Evolutionary conservation across 2,329 filamentous ascomycete genomes (phyloP).

Genomic region (Monilinia fructigena): DNA sequence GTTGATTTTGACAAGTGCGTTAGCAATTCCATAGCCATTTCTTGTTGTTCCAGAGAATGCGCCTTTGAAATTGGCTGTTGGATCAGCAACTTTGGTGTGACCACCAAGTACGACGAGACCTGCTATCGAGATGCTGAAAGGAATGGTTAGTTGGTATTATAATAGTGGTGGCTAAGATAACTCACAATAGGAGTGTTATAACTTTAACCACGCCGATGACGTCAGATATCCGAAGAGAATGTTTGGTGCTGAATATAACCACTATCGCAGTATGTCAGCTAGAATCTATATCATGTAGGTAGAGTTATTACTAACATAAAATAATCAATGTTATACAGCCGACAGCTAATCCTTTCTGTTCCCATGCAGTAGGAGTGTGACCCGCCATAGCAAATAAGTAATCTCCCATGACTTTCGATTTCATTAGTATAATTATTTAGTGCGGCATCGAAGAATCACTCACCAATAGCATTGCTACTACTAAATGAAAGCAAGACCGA

Average conservation of each 20-base stretch:
- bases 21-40: constrained; percentile 53
- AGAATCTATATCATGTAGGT: background rate
- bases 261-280: constrained; percentile 34
- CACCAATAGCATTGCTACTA: constrained; percentile 60
- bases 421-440: background rate
- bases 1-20: constrained; percentile 57
- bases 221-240: constrained; percentile 56
- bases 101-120: constrained; percentile 63
- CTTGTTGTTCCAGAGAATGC: constrained; percentile 51
- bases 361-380: constrained; percentile 54
- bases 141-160: background rate
- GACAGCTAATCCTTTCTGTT: constrained; percentile 65
- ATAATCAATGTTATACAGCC: constrained; percentile 45
- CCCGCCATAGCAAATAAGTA: constrained; percentile 61
- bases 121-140: constrained; percentile 50
- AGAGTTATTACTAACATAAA: constrained; percentile 46
- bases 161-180: constrained; percentile 15
- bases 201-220: constrained; percentile 59
- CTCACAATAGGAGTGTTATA: constrained; percentile 57
- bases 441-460: background rate
- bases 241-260: constrained; percentile 55
- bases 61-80: constrained; percentile 53
- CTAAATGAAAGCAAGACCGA: constrained; percentile 63
- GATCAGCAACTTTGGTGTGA: constrained; percentile 50
- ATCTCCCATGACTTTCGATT: constrained; percentile 51